Conservation (phyloP, 495 filamentous ascomycete genomes). For the Aspergillus cristatus region DNA sequence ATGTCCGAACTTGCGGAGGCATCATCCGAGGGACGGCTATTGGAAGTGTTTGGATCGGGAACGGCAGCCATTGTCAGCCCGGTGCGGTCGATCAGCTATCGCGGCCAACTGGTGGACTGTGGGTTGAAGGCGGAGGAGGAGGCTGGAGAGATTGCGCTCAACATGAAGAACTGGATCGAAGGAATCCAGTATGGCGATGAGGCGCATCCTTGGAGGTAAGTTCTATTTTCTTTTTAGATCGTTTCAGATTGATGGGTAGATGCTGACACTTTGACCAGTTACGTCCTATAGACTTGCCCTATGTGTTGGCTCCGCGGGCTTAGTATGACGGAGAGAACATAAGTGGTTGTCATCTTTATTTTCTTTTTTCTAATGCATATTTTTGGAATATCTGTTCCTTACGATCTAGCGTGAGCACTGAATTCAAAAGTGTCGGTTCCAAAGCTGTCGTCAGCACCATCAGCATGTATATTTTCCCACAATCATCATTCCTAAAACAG, state of each 20-base stretch:
- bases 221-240: neutral
- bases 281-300: constrained; percentile 15
- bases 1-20: constrained; percentile 78
- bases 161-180: constrained; percentile 96
- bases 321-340: neutral
- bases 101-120: constrained; percentile 67
- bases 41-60: constrained; percentile 90
- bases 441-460: no score
- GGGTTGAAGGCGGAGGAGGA: constrained; percentile 69
- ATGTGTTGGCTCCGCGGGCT: no score
- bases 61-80: constrained; percentile 73
- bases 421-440: no score
- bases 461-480: no score
- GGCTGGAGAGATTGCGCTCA: constrained; percentile 70
- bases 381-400: neutral
- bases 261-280: constrained; percentile 17
- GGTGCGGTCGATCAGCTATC: constrained; percentile 79
- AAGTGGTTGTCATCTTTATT: no score
- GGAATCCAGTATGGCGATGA: constrained; percentile 90
- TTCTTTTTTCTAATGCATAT: no score
- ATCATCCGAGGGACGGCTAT: constrained; percentile 68
- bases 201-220: constrained; percentile 71
- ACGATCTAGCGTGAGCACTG: neutral
- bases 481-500: neutral
- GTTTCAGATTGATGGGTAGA: neutral